Conservation (phyloP, 345 rosid species). For the Arabis alpina region DNA sequence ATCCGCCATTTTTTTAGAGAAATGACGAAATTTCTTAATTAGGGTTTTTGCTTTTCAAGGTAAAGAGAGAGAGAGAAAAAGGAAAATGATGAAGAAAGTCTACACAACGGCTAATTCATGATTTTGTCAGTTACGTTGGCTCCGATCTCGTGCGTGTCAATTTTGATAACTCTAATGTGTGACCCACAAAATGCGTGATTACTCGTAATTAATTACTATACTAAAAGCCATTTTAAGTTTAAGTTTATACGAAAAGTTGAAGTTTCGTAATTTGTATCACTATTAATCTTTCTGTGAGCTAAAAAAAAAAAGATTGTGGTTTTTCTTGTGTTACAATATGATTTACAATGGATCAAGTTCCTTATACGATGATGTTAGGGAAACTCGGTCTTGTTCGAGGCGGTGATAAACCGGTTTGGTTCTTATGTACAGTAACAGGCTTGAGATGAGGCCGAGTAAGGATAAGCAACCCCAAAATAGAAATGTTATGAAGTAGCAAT, state of each 20-base stretch:
- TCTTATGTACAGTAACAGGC: conserved; percentile 67
- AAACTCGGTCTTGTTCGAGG: conserved; percentile 60
- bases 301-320: conserved; percentile 21
- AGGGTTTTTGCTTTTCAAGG: conserved; percentile 2
- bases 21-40: conserved; percentile 3
- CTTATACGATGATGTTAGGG: conserved; percentile 21
- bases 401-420: conserved; percentile 80
- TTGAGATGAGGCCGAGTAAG: conserved; percentile 61
- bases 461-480: conserved; percentile 88
- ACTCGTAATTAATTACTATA: background rate
- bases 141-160: conserved; percentile 22
- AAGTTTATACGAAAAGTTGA: too few species aligned
- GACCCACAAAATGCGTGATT: conserved; percentile 18
- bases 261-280: background rate
- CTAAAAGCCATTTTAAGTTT: background rate
- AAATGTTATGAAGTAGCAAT: conserved; percentile 77
- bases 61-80: background rate
- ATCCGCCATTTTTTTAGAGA: conserved; percentile 59
- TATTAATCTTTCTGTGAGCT: background rate
- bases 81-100: conserved; percentile 9
- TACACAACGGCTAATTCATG: conserved; percentile 59
- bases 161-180: conserved; percentile 20
- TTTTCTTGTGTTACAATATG: conserved; percentile 33
- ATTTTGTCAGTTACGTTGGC: conserved; percentile 36
- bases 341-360: conserved; percentile 42